phyloP scores from a whole-genome alignment of 2,329 filamentous ascomycete genomes.

The Thielaviopsis ethacetica region DNA sequence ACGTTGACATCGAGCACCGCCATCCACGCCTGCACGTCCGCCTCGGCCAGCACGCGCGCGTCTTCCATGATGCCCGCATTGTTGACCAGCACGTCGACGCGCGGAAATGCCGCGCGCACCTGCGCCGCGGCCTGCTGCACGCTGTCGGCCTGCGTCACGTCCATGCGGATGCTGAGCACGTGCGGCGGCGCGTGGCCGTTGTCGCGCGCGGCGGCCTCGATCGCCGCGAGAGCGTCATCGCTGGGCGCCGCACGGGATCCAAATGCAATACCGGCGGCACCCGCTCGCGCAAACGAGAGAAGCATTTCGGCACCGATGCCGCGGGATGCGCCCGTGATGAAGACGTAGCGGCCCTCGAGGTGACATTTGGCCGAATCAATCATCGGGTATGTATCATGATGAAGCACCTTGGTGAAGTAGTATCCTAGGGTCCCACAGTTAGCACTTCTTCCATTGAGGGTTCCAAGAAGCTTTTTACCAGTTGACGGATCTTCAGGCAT shows the following conservation, averaged over 20 bases:
- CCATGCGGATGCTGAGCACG: conserved; percentile 25
- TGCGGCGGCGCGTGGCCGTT: conserved; percentile 19
- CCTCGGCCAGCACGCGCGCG: conserved; percentile 21
- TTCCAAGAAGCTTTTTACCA: neutral
- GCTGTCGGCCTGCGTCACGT: conserved; percentile 21
- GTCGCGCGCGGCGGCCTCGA: conserved; percentile 20
- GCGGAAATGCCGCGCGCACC: conserved; percentile 18
- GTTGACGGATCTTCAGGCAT: conserved; percentile 3
- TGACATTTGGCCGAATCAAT: conserved; percentile 27
- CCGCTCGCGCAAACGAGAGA: conserved; percentile 37
- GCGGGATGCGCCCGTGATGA: conserved; percentile 39
- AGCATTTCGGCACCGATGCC: conserved; percentile 38
- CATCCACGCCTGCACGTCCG: conserved; percentile 28
- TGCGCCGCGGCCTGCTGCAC: conserved; percentile 18
- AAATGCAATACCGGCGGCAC: conserved; percentile 34
- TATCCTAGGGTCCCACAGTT: conserved; percentile 9
- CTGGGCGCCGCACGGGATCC: conserved; percentile 13
- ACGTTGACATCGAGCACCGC: conserved; percentile 32
- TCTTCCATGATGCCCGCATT: conserved; percentile 28
- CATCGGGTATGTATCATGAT: conserved; percentile 34
- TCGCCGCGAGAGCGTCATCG: conserved; percentile 7
- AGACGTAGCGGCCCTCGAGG: conserved; percentile 23
- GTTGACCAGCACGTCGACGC: conserved; percentile 26
- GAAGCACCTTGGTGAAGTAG: conserved; percentile 19
- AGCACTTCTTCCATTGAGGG: neutral